A percentile compares a stretch with the other conserved stretches of the same genome.
These are phyloP conservation scores for Solanum rostratum DNA, from an alignment of 257 asterid species.

Conservation along the genomic window DNA sequence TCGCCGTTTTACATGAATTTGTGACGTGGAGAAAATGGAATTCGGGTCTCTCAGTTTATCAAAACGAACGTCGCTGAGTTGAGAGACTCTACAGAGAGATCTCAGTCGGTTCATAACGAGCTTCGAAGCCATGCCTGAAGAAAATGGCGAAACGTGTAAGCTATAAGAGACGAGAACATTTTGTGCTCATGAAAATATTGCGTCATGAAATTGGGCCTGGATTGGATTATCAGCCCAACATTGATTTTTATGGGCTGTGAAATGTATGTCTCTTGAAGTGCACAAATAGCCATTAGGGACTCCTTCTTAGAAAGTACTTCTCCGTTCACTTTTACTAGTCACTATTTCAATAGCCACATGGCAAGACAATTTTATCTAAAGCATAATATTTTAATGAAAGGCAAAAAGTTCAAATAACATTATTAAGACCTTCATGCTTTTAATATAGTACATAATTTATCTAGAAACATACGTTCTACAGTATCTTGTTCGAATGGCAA, in stretches of 20 bases:
- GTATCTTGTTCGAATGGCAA: too few relatives aligned
- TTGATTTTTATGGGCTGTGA: not conserved
- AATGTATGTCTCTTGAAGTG: not conserved
- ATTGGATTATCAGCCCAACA: not conserved
- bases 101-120: constrained; percentile 29
- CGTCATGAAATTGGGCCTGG: not conserved
- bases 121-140: constrained; percentile 34
- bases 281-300: not conserved
- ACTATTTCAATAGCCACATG: too few relatives aligned
- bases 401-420: too few relatives aligned
- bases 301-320: too few relatives aligned
- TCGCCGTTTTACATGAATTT: constrained; percentile 14
- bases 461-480: too few relatives aligned
- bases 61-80: not conserved
- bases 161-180: not conserved
- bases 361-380: too few relatives aligned
- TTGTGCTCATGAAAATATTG: not conserved
- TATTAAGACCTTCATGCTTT: too few relatives aligned
- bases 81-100: constrained; percentile 12
- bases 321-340: too few relatives aligned
- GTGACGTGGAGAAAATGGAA: not conserved
- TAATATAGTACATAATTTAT: too few relatives aligned
- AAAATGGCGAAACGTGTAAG: not conserved
- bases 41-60: not conserved
- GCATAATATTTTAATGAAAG: too few relatives aligned